These are phyloP conservation scores for Apiotrichum gracile DNA, from an alignment of 1,284 basidiomycete genomes.

Conservation along the genomic window DNA sequence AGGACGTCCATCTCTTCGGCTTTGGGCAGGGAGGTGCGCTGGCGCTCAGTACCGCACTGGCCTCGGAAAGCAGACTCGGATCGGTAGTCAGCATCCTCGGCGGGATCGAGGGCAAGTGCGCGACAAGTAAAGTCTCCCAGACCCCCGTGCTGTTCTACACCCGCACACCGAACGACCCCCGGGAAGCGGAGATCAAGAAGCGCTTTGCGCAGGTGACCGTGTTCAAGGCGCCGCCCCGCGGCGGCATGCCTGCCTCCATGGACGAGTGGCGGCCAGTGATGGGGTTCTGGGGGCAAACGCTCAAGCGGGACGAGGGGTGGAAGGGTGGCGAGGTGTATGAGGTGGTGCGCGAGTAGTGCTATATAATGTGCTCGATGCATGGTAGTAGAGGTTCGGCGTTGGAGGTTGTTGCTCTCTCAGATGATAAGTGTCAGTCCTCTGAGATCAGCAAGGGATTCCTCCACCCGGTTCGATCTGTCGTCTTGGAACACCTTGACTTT, in stretches of 20 bases:
- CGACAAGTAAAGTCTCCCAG: conserved; percentile 52
- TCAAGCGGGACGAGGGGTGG: conserved; percentile 51
- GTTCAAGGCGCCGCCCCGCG: conserved; percentile 39
- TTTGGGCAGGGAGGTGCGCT: conserved; percentile 86
- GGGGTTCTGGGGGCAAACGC: conserved; percentile 72
- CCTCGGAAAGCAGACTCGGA: background rate
- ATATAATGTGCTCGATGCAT: too few relatives aligned
- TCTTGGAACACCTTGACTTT: too few relatives aligned
- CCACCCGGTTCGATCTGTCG: too few relatives aligned
- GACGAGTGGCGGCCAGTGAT: conserved; percentile 77
- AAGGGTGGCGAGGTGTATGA: conserved; percentile 66
- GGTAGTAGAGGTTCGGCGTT: too few relatives aligned
- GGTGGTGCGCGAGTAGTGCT: conserved; percentile 45
- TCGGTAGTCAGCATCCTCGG: background rate
- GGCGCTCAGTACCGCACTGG: conserved; percentile 44
- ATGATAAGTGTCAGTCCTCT: too few relatives aligned
- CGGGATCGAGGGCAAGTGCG: conserved; percentile 26
- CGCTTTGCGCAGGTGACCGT: conserved; percentile 56
- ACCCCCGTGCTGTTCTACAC: conserved; percentile 62
- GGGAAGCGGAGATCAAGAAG: conserved; percentile 54
- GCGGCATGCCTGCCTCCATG: conserved; percentile 67
- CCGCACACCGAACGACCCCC: conserved; percentile 46
- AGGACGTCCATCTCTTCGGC: conserved; percentile 75
- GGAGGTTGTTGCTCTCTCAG: too few relatives aligned
- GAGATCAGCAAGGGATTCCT: too few relatives aligned